Evolutionary conservation across 192 early-diverging fungal species (phyloP).

Genomic region (Mortierella antarctica): DNA sequence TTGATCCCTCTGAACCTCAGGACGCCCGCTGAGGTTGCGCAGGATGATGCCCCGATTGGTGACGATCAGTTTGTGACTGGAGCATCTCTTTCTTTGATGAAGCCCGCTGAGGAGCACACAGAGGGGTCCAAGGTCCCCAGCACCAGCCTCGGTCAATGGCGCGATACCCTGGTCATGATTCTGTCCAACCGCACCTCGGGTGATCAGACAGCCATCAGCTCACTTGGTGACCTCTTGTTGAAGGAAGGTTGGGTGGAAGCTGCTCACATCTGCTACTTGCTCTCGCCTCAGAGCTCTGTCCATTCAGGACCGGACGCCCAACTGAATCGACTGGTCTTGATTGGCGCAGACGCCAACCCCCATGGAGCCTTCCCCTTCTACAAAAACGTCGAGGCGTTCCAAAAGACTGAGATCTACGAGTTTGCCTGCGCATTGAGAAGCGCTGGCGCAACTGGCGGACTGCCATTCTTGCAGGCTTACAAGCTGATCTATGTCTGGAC

Average conservation of each 20-base stretch:
- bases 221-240: conserved; percentile 81
- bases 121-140: conserved; percentile 6
- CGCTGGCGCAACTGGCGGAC: conserved; percentile 55
- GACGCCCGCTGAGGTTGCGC: not conserved
- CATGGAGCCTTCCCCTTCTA: conserved; percentile 59
- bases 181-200: conserved; percentile 86
- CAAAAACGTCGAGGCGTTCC: conserved; percentile 68
- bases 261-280: conserved; percentile 86
- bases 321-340: conserved; percentile 71
- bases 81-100: conserved; percentile 39
- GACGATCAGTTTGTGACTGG: conserved; percentile 40
- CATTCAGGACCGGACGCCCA: conserved; percentile 74
- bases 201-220: conserved; percentile 74
- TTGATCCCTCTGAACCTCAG: conserved; percentile 34
- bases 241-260: conserved; percentile 64
- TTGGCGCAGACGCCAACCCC: conserved; percentile 67
- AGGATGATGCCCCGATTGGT: conserved; percentile 3
- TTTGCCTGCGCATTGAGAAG: conserved; percentile 69
- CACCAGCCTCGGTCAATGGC: conserved; percentile 74
- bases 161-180: conserved; percentile 77
- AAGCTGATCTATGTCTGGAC: conserved; percentile 86
- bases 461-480: conserved; percentile 94
- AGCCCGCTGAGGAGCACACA: conserved; percentile 28
- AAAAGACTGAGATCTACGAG: conserved; percentile 88
- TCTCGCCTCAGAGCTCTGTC: conserved; percentile 70